Evolutionary conservation across 441 rosid genomes (phyloP).

Genomic region (Pelargonium fulgidum): DNA sequence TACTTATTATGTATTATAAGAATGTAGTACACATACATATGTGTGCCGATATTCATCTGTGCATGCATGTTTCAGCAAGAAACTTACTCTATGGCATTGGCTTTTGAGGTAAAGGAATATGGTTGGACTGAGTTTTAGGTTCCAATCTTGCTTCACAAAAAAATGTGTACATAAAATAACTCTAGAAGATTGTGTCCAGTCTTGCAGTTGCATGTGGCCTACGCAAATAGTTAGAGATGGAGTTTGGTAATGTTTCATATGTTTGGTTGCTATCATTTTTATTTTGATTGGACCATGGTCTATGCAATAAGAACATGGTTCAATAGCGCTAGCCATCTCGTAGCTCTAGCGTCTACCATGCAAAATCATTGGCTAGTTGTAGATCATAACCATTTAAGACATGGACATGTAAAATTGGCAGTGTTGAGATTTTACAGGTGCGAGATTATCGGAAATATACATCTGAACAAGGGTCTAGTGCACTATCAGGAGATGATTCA

Average conservation of each 20-base stretch:
- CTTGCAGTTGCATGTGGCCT: neutral
- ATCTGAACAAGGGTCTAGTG: conserved; percentile 43
- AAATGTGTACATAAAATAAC: neutral
- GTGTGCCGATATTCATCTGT: neutral
- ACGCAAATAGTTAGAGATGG: too few species aligned
- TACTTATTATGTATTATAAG: too few species aligned
- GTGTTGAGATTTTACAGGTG: conserved; percentile 46
- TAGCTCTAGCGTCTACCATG: too few species aligned
- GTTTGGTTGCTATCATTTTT: too few species aligned
- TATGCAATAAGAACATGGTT: neutral
- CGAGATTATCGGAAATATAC: conserved; percentile 64
- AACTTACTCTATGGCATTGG: neutral
- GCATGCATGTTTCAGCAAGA: neutral
- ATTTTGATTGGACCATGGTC: too few species aligned
- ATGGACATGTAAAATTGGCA: neutral
- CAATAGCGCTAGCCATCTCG: neutral
- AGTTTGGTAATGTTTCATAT: too few species aligned
- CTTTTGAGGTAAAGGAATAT: neutral
- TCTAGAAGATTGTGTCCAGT: neutral
- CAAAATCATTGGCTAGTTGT: too few species aligned
- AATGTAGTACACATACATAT: too few species aligned
- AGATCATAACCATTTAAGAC: neutral
- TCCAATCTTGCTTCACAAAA: neutral
- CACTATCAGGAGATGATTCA: conserved; percentile 26
- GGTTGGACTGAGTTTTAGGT: neutral